Evolutionary conservation across 257 asterid species (phyloP).

Genomic region (Knoxia roxburghii): DNA sequence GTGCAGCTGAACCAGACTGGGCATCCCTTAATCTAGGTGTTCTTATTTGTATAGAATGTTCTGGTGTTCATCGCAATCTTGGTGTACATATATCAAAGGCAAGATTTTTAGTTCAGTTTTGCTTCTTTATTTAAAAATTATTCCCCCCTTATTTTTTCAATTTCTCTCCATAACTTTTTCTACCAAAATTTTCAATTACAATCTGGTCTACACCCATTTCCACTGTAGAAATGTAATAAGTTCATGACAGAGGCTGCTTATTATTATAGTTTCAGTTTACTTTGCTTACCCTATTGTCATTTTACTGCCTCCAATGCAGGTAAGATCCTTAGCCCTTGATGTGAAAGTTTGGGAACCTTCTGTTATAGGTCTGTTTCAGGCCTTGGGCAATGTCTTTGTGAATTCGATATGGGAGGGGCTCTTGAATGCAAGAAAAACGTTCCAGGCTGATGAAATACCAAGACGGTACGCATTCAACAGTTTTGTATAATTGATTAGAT

Average conservation of each 20-base stretch:
- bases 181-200: too few species aligned
- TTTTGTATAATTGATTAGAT: conserved; percentile 1
- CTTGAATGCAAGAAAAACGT: conserved; percentile 63
- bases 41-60: conserved; percentile 97
- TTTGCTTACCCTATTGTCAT: conserved; percentile 14
- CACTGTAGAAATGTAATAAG: not conserved
- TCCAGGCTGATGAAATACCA: conserved; percentile 92
- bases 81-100: conserved; percentile 99
- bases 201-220: not conserved
- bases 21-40: conserved; percentile 95
- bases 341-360: conserved; percentile 99
- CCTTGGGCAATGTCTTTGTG: conserved; percentile 84
- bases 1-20: conserved; percentile 98
- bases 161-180: too few species aligned
- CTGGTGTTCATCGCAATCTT: conserved; percentile 99
- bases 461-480: conserved; percentile 43
- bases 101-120: conserved; percentile 4
- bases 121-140: not conserved
- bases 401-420: conserved; percentile 95
- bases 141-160: too few species aligned
- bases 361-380: conserved; percentile 80
- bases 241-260: not conserved
- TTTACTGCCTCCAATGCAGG: conserved; percentile 38
- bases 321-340: conserved; percentile 94
- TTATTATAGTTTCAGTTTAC: conserved; percentile 1